Base-by-base conservation (phyloP, 2,329 filamentous ascomycete genomes). In the Trichoderma cornu-damae region DNA sequence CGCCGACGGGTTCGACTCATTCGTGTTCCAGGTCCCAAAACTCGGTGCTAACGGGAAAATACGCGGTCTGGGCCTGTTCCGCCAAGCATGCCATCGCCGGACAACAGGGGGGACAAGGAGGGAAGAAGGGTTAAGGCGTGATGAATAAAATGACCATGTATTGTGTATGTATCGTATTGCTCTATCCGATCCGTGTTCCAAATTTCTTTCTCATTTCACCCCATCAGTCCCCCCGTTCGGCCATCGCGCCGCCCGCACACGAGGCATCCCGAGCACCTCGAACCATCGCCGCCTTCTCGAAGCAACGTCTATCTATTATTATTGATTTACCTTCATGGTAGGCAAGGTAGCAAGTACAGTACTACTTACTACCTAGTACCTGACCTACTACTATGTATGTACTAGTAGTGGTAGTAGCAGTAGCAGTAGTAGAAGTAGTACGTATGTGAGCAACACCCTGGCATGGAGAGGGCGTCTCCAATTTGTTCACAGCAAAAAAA, bases 381-480 rank as follows among this genome's bases (percentile, higher is more conserved):
- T n/a, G n/a, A n/a, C n/a, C n/a, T n/a, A n/a, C n/a, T n/a, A n/a
- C n/a, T n/a, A n/a, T n/a, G n/a, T n/a, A n/a, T n/a, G n/a, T n/a
- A n/a, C n/a, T n/a, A n/a, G n/a, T n/a, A n/a, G n/a, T n/a, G n/a
- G n/a, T n/a, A n/a, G n/a, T n/a, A n/a, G n/a, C n/a, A n/a, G n/a
- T n/a, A n/a, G n/a, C n/a, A n/a, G n/a, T n/a, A n/a, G 34, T 46
- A 37, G 30, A 46, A 46, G 51, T 46, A 54, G 40, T n/a, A 5
- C 37, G 28, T 54, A 54, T 40, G 30, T 44, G 11, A 18, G 14
- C 12, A 8, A n/a, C 18, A 28, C 48, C 48, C 40, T 44, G 40
- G 50, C 32, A 35, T 24, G 20, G 3, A 11, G 50, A 53, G 50
- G 50, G 50, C 37, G 50, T 53, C 50, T 55, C 51, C 51, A 47